Percentiles rank a stretch among this genome's conserved stretches.
phyloP scores from a whole-genome alignment of 2,329 filamentous ascomycete genomes.

The Hymenoscyphus linearis region DNA sequence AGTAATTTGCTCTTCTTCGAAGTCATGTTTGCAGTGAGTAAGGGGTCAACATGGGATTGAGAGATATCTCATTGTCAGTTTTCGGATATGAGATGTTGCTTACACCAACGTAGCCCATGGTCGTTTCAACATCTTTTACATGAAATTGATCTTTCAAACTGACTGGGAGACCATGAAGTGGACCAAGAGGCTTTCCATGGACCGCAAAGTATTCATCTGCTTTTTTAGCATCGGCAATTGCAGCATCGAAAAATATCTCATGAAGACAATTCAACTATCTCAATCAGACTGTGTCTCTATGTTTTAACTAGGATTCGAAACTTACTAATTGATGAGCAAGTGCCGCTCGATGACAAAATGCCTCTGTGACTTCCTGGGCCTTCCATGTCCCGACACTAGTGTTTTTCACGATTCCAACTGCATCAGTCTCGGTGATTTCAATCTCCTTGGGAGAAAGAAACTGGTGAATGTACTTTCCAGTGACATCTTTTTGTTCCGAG shows the following conservation, averaged over 20 bases:
- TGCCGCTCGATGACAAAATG: neutral
- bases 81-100: neutral
- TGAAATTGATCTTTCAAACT: constrained; percentile 32
- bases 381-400: neutral
- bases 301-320: neutral
- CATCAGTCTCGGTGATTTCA: constrained; percentile 1
- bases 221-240: constrained; percentile 10
- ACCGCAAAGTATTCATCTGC: constrained; percentile 12
- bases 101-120: constrained; percentile 11
- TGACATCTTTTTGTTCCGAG: constrained; percentile 50
- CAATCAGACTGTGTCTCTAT: constrained; percentile 44
- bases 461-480: constrained; percentile 49
- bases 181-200: constrained; percentile 41
- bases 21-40: neutral
- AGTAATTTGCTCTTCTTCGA: neutral
- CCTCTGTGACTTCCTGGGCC: neutral
- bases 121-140: constrained; percentile 9
- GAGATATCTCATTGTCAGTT: neutral
- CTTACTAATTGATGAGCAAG: constrained; percentile 1
- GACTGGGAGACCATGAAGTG: constrained; percentile 55
- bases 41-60: neutral
- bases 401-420: neutral
- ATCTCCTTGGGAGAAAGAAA: constrained; percentile 26
- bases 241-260: constrained; percentile 15
- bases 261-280: constrained; percentile 34